These are phyloP conservation scores for Fusarium goolgardi DNA, from an alignment of 2,329 filamentous ascomycete genomes.

Conservation along the genomic window DNA sequence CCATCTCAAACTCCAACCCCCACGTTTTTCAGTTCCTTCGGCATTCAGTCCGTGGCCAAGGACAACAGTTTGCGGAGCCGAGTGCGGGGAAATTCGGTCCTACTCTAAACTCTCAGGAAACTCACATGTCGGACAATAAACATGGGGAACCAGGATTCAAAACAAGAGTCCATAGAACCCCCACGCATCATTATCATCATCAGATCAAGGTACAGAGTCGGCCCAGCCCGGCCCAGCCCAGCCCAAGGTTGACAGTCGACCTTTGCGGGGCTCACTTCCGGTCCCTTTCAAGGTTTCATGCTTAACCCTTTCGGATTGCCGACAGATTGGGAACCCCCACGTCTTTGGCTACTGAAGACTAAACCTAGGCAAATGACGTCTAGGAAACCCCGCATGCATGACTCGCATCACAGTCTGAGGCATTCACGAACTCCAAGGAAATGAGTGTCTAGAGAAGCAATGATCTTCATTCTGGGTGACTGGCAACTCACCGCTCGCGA, in stretches of 20 bases:
- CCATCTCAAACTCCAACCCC: background rate
- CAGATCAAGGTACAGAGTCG: background rate
- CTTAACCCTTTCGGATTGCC: background rate
- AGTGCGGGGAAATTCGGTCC: background rate
- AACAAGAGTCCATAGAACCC: background rate
- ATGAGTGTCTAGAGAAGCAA: background rate
- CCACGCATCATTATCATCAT: constrained; percentile 6
- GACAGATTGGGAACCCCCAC: constrained; percentile 4
- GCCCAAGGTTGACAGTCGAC: constrained; percentile 19
- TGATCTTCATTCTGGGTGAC: background rate
- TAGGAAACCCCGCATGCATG: background rate
- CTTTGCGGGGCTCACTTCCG: background rate
- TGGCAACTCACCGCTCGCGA: background rate
- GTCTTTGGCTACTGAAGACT: background rate
- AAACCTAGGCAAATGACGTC: background rate
- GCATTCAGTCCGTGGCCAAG: background rate
- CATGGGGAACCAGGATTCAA: background rate
- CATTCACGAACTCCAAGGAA: background rate
- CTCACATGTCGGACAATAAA: background rate
- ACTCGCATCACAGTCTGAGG: background rate
- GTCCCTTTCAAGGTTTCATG: background rate
- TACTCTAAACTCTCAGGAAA: background rate
- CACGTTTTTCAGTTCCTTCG: background rate
- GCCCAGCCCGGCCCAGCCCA: background rate
- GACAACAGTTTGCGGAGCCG: background rate